Evolutionary conservation across 2,329 filamentous ascomycete species (phyloP).

Genomic region (Teratosphaeria epicoccoides): DNA sequence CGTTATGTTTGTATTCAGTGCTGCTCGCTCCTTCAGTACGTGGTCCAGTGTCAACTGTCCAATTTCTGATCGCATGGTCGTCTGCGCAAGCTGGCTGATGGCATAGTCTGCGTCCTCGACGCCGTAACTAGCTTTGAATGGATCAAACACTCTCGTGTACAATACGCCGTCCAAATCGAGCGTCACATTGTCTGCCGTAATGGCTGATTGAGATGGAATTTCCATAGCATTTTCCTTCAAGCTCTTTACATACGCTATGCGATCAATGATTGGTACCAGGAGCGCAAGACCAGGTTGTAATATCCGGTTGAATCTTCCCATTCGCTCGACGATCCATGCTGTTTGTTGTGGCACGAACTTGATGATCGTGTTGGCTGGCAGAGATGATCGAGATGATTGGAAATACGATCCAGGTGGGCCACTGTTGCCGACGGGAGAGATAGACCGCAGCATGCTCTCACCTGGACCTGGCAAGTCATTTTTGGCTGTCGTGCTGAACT

Average conservation of each 20-base stretch:
- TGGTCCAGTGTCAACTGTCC: slow-evolving; percentile 93
- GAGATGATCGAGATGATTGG: slow-evolving; percentile 34
- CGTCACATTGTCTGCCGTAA: slow-evolving; percentile 97
- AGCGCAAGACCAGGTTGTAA: slow-evolving; percentile 84
- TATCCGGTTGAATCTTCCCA: slow-evolving; percentile 95
- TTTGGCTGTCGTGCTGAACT: slow-evolving; percentile 17
- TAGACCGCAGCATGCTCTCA: slow-evolving; percentile 26
- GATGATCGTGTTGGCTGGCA: slow-evolving; percentile 88
- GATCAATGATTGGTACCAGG: slow-evolving; percentile 80
- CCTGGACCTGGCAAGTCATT: slow-evolving; percentile 19
- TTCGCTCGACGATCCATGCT: slow-evolving; percentile 98
- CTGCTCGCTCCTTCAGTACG: slow-evolving; percentile 91
- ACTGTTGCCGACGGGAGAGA: slow-evolving; percentile 11
- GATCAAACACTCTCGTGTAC: slow-evolving; percentile 93
- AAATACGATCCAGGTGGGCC: slow-evolving; percentile 28
- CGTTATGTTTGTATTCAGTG: slow-evolving; percentile 97
- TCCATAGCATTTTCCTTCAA: slow-evolving; percentile 94
- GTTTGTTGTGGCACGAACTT: slow-evolving; percentile 99
- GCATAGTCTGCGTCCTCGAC: slow-evolving; percentile 98
- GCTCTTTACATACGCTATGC: slow-evolving; percentile 95
- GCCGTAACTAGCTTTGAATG: slow-evolving; percentile 96
- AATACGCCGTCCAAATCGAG: slow-evolving; percentile 90
- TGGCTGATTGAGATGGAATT: slow-evolving; percentile 94
- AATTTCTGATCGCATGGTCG: slow-evolving; percentile 97
- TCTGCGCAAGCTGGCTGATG: slow-evolving; percentile 94